These are phyloP conservation scores for Ganoderma multipileum DNA, from an alignment of 1,284 basidiomycete species.

Conservation along the genomic window DNA sequence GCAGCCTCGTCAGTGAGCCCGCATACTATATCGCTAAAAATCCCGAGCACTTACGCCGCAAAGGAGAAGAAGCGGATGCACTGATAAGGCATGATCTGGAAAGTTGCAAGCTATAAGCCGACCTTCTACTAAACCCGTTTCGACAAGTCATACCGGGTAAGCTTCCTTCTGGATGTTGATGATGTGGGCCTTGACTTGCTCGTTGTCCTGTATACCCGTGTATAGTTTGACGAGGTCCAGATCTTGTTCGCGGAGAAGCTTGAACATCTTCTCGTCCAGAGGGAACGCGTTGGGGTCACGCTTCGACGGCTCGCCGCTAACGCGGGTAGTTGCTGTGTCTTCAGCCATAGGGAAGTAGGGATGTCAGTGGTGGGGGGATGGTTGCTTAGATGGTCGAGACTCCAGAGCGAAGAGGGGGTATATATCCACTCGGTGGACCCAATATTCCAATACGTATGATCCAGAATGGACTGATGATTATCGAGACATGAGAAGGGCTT, in stretches of 20 bases:
- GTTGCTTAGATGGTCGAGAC: not conserved
- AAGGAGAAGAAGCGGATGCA: slow-evolving; percentile 13
- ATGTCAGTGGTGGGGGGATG: not conserved
- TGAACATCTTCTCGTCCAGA: not conserved
- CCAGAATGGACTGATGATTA: no score
- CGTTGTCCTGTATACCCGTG: not conserved
- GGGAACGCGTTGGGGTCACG: not conserved
- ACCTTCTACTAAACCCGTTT: not conserved
- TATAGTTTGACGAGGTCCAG: not conserved
- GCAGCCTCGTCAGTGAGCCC: not conserved
- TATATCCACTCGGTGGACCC: not conserved
- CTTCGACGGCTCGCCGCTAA: not conserved
- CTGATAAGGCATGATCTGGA: slow-evolving; percentile 10
- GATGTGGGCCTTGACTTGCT: not conserved
- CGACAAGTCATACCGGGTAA: not conserved
- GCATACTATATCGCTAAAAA: not conserved
- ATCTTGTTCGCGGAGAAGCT: not conserved
- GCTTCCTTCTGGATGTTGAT: not conserved
- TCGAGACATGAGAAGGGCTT: not conserved
- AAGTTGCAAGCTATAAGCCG: not conserved
- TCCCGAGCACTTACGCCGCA: not conserved
- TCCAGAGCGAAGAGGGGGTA: not conserved
- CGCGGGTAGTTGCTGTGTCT: not conserved
- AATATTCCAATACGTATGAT: no score
- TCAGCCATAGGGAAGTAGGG: not conserved